phyloP scores from a whole-genome alignment of 345 rosid genomes.

The Syzygium aqueum region DNA sequence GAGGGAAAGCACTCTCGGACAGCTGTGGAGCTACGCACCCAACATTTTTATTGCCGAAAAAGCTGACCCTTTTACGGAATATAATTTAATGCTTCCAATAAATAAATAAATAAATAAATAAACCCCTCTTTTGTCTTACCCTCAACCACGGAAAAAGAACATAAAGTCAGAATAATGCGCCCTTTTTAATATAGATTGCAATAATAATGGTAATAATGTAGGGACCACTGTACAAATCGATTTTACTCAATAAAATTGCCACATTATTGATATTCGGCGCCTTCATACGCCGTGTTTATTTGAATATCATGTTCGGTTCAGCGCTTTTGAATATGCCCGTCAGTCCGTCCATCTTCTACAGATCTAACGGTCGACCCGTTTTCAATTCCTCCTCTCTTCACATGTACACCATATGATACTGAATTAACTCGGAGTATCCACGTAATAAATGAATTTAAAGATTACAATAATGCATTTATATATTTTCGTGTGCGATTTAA shows the following conservation, averaged over 20 bases:
- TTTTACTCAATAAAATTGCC: not conserved
- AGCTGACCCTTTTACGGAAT: not conserved
- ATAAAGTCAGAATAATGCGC: not conserved
- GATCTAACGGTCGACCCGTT: rapidly evolving
- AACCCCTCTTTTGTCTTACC: not conserved
- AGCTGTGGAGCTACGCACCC: not conserved
- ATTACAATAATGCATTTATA: not conserved
- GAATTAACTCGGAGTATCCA: not conserved
- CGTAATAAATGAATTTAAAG: not conserved
- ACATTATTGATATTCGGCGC: rapidly evolving
- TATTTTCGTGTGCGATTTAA: too few relatives aligned
- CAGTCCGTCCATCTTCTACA: rapidly evolving
- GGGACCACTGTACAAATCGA: not conserved
- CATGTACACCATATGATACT: rapidly evolving
- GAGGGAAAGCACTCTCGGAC: not conserved
- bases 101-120: not conserved
- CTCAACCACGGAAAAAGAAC: not conserved
- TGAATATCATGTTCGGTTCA: not conserved
- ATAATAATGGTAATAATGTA: not conserved
- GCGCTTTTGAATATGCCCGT: not conserved
- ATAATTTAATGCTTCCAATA: not conserved
- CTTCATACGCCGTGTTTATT: not conserved
- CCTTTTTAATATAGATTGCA: not conserved
- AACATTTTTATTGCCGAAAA: not conserved
- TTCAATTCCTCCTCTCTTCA: rapidly evolving